Evolutionary conservation across 2,329 filamentous ascomycete species (phyloP), one percentile per base, ranked within the genome.

Genomic region (Arthrobotrys pseudoclavata): DNA sequence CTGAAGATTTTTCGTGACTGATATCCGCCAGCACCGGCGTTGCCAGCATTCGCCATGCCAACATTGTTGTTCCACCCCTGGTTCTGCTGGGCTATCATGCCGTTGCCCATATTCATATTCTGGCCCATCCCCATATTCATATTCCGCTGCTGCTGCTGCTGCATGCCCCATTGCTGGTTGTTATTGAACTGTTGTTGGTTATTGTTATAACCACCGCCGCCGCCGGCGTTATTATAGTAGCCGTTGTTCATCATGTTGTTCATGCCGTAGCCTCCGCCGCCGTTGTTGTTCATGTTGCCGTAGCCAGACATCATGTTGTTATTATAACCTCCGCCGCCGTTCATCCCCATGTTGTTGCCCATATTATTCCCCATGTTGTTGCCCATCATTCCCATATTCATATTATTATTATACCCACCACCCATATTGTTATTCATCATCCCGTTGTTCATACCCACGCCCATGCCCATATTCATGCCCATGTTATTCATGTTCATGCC

Each of bases 1-100:
- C 85, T 85, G 81, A 88, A 87, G 40, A 85, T 82, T 24, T 85
- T 87, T 68, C 86, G 84, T 81, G 89, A 88, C 81, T 90, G 88
- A 80, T 89, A 89, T 48, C 37, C 74, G 20, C 29, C 34, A 13
- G 20, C 40, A 53, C 18, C 57, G 4, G 12, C 12, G 22, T 26
- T 45, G 22, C 34, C 40, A 26, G 20, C 37, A 22, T 31, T 48
- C 7, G 5, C 40, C 22, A n/a, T 57, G 20, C 18, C 31, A n/a
- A 15, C 34, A 9, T 40, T 50, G 52, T 60, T 69, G 34, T 57
- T 69, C 31, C 45, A 55, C 3, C 61, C 52, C 18, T 57, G 48
- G n/a, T 57, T 50, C 26, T 45, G 50, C 40, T 55, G 40, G 12
- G 20, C 50, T 47, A 50, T 64, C 40, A 57, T 66, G 37, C 55